phyloP scores from a whole-genome alignment of 192 early-diverging fungal genomes.

The Coemansia sp. region DNA sequence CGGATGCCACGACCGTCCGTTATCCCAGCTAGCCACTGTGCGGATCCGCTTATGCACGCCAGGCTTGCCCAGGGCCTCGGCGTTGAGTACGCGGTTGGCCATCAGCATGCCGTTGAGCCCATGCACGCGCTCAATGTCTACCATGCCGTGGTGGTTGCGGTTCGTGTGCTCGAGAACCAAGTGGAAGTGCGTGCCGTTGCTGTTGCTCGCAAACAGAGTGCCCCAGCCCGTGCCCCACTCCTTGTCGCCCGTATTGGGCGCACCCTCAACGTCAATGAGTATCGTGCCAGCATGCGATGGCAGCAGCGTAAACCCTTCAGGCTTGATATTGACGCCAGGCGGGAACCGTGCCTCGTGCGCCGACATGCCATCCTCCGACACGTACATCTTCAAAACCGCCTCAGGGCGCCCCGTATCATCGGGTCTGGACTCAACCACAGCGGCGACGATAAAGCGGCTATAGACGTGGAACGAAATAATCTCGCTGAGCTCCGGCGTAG shows the following conservation, averaged over 20 bases:
- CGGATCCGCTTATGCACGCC: slow-evolving; percentile 63
- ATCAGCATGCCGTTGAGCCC: slow-evolving; percentile 83
- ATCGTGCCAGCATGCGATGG: slow-evolving; percentile 77
- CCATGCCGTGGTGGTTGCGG: slow-evolving; percentile 64
- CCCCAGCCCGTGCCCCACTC: slow-evolving; percentile 44
- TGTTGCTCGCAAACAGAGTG: slow-evolving; percentile 84
- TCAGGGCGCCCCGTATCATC: slow-evolving; percentile 20
- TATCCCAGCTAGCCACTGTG: slow-evolving; percentile 85
- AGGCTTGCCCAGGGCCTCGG: slow-evolving; percentile 57
- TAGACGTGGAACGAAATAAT: slow-evolving; percentile 33
- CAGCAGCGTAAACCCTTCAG: slow-evolving; percentile 82
- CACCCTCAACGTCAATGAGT: slow-evolving; percentile 75
- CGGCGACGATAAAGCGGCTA: slow-evolving; percentile 41
- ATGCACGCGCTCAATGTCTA: slow-evolving; percentile 91
- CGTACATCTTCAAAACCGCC: slow-evolving; percentile 60
- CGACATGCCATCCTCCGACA: slow-evolving; percentile 71
- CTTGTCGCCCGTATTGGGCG: slow-evolving; percentile 44
- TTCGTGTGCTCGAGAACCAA: slow-evolving; percentile 77
- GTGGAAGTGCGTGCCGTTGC: slow-evolving; percentile 78
- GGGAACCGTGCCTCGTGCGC: slow-evolving; percentile 82
- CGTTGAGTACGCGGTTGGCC: slow-evolving; percentile 84
- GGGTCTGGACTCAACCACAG: slow-evolving; percentile 13
- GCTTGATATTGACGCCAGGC: slow-evolving; percentile 68
- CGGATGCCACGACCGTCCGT: slow-evolving; percentile 72
- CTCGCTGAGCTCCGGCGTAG: slow-evolving; percentile 21